These are phyloP conservation scores for Phytophthora citricola DNA, from an alignment of 352 stramenopile species.

Conservation along the genomic window DNA sequence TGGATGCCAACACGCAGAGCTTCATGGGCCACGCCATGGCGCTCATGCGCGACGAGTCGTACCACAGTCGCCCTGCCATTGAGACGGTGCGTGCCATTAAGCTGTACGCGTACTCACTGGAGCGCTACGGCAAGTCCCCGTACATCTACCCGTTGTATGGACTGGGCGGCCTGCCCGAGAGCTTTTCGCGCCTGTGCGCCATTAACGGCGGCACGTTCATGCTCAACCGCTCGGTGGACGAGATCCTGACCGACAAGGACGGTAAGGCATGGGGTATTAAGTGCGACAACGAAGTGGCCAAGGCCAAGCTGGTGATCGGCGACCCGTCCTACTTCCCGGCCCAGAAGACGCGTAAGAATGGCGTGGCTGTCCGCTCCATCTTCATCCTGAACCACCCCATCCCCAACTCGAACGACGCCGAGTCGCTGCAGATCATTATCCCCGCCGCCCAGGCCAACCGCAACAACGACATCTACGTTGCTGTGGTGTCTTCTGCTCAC, in stretches of 20 bases:
- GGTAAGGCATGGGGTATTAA: constrained; percentile 95
- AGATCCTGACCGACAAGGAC: constrained; percentile 93
- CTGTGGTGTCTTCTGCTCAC: constrained; percentile 94
- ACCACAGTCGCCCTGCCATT: constrained; percentile 89
- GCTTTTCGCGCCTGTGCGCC: constrained; percentile 98
- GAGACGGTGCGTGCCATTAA: constrained; percentile 97
- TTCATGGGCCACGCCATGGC: constrained; percentile 99
- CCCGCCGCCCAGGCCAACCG: constrained; percentile 95
- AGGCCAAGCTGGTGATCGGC: constrained; percentile 97
- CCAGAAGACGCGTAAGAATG: constrained; percentile 93
- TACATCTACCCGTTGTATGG: constrained; percentile 99
- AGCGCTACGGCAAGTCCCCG: constrained; percentile 96
- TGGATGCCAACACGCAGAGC: constrained; percentile 97
- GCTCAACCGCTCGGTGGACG: constrained; percentile 97
- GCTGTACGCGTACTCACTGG: constrained; percentile 98
- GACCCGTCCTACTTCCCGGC: constrained; percentile 98
- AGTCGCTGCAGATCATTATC: constrained; percentile 99
- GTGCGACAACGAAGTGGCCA: constrained; percentile 95
- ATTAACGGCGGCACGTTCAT: constrained; percentile 99
- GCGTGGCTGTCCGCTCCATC: constrained; percentile 98
- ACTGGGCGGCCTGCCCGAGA: constrained; percentile 97
- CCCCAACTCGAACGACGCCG: constrained; percentile 96
- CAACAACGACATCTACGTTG: constrained; percentile 99
- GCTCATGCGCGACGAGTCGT: constrained; percentile 94
- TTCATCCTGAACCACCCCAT: constrained; percentile 99